Conservation (phyloP, 2,329 filamentous ascomycete genomes). For the Thelonectria blattea region DNA sequence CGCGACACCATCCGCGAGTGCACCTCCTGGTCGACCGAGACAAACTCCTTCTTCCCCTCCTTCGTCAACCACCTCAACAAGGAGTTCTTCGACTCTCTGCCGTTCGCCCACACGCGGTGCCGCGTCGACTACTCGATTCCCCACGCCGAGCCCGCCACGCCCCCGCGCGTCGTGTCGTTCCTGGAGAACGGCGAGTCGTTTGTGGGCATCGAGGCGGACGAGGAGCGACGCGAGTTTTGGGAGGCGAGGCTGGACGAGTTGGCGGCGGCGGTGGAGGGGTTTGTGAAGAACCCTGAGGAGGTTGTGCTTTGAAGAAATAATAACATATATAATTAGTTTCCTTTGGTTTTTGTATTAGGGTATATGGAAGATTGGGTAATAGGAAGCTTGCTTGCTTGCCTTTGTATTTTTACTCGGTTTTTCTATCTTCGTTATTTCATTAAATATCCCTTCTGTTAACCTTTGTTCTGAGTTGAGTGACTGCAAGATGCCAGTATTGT, state of each 20-base stretch:
- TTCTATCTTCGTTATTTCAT: not conserved
- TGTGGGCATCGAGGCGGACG: slow-evolving; percentile 38
- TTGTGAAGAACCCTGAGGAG: slow-evolving; percentile 23
- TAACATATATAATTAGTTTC: not conserved
- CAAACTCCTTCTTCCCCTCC: slow-evolving; percentile 31
- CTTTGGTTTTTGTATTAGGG: not conserved
- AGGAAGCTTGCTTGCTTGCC: not conserved
- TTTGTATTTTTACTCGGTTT: not conserved
- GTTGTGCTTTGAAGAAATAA: slow-evolving; percentile 15
- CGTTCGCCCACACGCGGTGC: slow-evolving; percentile 36
- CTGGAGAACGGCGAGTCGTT: slow-evolving; percentile 31
- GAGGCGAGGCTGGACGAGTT: slow-evolving; percentile 34
- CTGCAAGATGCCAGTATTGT: too few relatives aligned
- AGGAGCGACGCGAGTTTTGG: slow-evolving; percentile 37
- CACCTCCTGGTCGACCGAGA: slow-evolving; percentile 26
- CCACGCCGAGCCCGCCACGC: slow-evolving; percentile 33
- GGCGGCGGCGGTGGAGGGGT: slow-evolving; percentile 26
- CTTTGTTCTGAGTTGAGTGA: too few relatives aligned
- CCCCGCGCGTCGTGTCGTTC: slow-evolving; percentile 37
- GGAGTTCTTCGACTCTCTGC: slow-evolving; percentile 38
- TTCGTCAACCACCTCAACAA: slow-evolving; percentile 40
- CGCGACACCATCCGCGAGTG: slow-evolving; percentile 29
- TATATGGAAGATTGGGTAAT: not conserved
- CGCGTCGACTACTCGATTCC: slow-evolving; percentile 38
- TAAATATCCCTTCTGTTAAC: too few relatives aligned